A percentile compares a stretch with the other conserved stretches of the same genome.
Conservation (phyloP, 805 yeast genomes). For the Candida wancherniae region DNA sequence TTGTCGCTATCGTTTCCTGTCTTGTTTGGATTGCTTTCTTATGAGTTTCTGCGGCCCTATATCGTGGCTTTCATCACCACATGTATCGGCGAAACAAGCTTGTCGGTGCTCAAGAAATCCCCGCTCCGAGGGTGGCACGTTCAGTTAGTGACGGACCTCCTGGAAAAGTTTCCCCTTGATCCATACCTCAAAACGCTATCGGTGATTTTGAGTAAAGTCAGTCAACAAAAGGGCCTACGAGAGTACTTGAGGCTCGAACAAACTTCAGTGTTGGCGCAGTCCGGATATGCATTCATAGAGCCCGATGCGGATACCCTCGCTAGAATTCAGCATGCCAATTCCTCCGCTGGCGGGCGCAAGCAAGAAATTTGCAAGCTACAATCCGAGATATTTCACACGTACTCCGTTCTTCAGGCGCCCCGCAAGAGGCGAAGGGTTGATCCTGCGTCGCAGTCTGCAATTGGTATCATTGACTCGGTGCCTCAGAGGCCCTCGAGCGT, state of each 20-base stretch:
- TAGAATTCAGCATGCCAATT: too few relatives aligned
- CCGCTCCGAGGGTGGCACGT: constrained; percentile 15
- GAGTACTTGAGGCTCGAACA: constrained; percentile 1
- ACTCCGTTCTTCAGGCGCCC: constrained; percentile 1
- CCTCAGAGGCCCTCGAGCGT: too few relatives aligned
- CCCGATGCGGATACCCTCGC: too few relatives aligned
- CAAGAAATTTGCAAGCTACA: constrained; percentile 1
- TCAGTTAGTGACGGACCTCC: constrained; percentile 8
- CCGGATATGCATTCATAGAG: too few relatives aligned
- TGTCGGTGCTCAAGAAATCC: too few relatives aligned
- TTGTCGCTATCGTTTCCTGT: constrained; percentile 12
- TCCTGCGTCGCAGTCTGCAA: too few relatives aligned
- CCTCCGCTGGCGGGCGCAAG: background rate
- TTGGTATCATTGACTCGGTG: too few relatives aligned
- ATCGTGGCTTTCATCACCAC: constrained; percentile 11
- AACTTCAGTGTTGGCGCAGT: too few relatives aligned
- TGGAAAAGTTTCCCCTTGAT: constrained; percentile 12
- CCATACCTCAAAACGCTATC: constrained; percentile 8
- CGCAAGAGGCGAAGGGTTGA: constrained; percentile 3
- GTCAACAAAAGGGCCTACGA: constrained; percentile 2
- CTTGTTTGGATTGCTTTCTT: constrained; percentile 14
- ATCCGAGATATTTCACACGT: background rate
- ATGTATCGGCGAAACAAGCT: too few relatives aligned
- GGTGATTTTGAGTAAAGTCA: constrained; percentile 4
- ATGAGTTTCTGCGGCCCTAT: constrained; percentile 15